These are phyloP conservation scores for Trametes coccinea DNA, from an alignment of 768 basidiomycete species.

Conservation along the genomic window DNA sequence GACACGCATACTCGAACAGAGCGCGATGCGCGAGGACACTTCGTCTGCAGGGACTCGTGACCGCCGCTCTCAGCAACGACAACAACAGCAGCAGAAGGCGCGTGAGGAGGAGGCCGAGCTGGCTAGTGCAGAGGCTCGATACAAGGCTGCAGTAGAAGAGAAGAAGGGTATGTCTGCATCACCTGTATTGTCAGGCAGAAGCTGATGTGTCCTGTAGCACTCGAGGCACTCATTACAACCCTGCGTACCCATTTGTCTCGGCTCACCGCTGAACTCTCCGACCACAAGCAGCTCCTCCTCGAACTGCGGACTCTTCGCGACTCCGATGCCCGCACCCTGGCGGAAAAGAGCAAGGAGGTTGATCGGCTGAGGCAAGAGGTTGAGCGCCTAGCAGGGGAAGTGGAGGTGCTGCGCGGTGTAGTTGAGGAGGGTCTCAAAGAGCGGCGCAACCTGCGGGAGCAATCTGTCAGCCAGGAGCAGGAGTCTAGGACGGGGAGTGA, in stretches of 20 bases:
- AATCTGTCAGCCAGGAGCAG: slow-evolving; percentile 17
- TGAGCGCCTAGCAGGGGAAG: slow-evolving; percentile 79
- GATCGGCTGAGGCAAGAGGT: slow-evolving; percentile 71
- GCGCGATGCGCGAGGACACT: slow-evolving; percentile 35
- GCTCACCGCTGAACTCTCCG: slow-evolving; percentile 75
- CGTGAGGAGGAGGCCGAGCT: slow-evolving; percentile 40
- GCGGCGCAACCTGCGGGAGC: slow-evolving; percentile 56
- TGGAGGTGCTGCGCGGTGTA: slow-evolving; percentile 81
- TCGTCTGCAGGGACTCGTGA: slow-evolving; percentile 31
- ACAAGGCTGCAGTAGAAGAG: slow-evolving; percentile 80
- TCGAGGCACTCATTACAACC: slow-evolving; percentile 76
- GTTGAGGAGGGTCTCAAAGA: slow-evolving; percentile 87
- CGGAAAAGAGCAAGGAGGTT: slow-evolving; percentile 67
- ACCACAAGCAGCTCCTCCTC: slow-evolving; percentile 68
- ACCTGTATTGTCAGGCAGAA: no score
- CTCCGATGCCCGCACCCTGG: slow-evolving; percentile 55
- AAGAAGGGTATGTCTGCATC: slow-evolving; percentile 66
- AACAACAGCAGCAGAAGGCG: slow-evolving; percentile 31
- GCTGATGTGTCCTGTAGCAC: slow-evolving; percentile 44
- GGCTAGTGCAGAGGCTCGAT: slow-evolving; percentile 40
- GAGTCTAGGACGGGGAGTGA: slow-evolving; percentile 11
- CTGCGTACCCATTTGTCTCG: slow-evolving; percentile 75
- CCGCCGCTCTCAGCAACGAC: slow-evolving; percentile 1
- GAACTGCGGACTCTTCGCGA: slow-evolving; percentile 67
- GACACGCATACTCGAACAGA: slow-evolving; percentile 50